Conservation (phyloP, 352 stramenopile species). For the Pythium brachiatum region DNA sequence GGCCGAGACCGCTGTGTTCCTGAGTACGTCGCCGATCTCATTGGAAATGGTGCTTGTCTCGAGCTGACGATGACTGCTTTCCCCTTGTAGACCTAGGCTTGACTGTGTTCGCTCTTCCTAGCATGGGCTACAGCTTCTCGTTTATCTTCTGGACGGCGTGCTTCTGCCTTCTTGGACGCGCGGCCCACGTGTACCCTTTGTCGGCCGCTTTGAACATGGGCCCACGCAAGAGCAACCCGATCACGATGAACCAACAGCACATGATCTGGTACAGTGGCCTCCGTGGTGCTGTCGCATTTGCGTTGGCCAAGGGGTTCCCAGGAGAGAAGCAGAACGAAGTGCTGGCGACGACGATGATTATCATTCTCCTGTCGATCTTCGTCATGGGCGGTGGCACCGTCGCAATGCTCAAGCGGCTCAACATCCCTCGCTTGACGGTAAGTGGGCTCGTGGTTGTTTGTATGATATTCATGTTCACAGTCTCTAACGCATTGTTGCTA, state of each 20-base stretch:
- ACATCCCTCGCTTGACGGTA: conserved; percentile 84
- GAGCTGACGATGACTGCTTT: neutral
- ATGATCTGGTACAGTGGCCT: conserved; percentile 95
- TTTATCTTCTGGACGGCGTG: conserved; percentile 88
- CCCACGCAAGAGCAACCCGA: conserved; percentile 48
- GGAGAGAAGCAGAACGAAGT: conserved; percentile 84
- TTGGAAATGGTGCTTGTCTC: neutral
- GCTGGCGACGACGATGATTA: conserved; percentile 87
- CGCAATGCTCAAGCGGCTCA: conserved; percentile 78
- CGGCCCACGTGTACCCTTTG: conserved; percentile 88
- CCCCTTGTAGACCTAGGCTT: conserved; percentile 79
- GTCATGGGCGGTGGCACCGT: conserved; percentile 89
- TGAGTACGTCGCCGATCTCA: conserved; percentile 49
- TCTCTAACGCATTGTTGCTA: conserved; percentile 1
- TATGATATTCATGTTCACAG: neutral
- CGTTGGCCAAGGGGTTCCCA: conserved; percentile 89
- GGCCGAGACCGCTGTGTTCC: conserved; percentile 91
- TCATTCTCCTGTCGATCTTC: conserved; percentile 92
- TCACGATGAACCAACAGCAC: conserved; percentile 89
- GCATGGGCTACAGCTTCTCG: conserved; percentile 68
- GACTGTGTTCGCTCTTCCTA: conserved; percentile 78
- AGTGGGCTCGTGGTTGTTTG: conserved; percentile 19
- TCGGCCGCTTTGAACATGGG: conserved; percentile 65
- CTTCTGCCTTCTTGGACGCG: conserved; percentile 82
- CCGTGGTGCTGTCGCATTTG: conserved; percentile 91